Conservation (phyloP, 2,329 filamentous ascomycete genomes). For the Pseudogymnoascus sp. region DNA sequence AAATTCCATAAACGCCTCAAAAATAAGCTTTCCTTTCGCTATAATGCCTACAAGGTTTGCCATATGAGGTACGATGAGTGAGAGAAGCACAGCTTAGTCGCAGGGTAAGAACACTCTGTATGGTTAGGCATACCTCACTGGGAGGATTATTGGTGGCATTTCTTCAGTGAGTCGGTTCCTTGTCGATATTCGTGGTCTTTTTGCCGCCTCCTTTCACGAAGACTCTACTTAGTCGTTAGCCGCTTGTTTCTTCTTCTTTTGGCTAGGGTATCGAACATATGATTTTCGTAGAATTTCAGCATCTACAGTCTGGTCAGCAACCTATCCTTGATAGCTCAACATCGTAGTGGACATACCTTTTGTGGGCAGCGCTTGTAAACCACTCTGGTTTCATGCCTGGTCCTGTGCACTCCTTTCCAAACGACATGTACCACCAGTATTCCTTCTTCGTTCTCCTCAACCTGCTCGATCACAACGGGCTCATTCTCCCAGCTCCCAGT, state of each 20-base stretch:
- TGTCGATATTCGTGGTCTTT: not conserved
- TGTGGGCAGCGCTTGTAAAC: slow-evolving; percentile 73
- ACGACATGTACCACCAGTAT: slow-evolving; percentile 60
- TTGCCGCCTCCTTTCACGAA: slow-evolving; percentile 17
- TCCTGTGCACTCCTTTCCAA: slow-evolving; percentile 68
- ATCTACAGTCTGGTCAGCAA: slow-evolving; percentile 26
- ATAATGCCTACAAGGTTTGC: not conserved
- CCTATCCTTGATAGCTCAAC: not conserved
- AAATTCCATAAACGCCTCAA: not conserved
- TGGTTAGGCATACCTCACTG: not conserved
- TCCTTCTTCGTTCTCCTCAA: slow-evolving; percentile 55
- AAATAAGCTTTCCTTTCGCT: not conserved
- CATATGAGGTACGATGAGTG: not conserved
- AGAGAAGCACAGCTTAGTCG: not conserved
- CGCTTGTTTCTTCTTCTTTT: slow-evolving; percentile 1
- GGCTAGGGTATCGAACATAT: slow-evolving; percentile 30
- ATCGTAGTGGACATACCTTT: slow-evolving; percentile 43
- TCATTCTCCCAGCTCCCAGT: slow-evolving; percentile 70
- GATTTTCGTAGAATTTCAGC: slow-evolving; percentile 43
- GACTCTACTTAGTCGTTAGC: slow-evolving; percentile 18
- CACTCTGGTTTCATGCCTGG: slow-evolving; percentile 54
- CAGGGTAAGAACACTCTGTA: not conserved
- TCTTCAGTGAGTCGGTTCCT: not conserved
- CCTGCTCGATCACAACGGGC: slow-evolving; percentile 59
- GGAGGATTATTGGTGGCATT: not conserved